These are phyloP conservation scores for Dryas alaskensis DNA, from an alignment of 306 rosid genomes.

Conservation along the genomic window DNA sequence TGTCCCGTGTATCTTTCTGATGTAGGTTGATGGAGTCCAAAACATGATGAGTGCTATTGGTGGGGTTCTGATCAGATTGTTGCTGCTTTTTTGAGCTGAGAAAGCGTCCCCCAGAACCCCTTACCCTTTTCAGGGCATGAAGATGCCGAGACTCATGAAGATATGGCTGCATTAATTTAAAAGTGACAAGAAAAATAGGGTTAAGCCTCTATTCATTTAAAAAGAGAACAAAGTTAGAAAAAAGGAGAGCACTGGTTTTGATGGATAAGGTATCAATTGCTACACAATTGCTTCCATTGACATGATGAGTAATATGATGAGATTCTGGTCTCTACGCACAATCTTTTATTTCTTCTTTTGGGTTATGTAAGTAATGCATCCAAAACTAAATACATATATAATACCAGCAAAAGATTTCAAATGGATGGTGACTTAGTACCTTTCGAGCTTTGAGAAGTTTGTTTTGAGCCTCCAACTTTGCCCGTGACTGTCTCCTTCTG, in stretches of 20 bases:
- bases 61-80: slow-evolving; percentile 18
- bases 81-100: slow-evolving; percentile 65
- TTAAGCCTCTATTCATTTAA: not conserved
- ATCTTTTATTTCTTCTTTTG: too few relatives aligned
- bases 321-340: too few relatives aligned
- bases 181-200: slow-evolving; percentile 7
- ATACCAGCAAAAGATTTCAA: not conserved
- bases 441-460: slow-evolving; percentile 67
- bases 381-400: not conserved
- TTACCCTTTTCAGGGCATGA: slow-evolving; percentile 76
- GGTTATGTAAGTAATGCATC: not conserved
- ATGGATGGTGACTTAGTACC: slow-evolving; percentile 31
- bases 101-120: slow-evolving; percentile 93
- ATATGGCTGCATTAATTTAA: slow-evolving; percentile 66
- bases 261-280: slow-evolving; percentile 2
- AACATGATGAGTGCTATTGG: slow-evolving; percentile 19
- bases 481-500: slow-evolving; percentile 85
- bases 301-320: not conserved
- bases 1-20: slow-evolving; percentile 33
- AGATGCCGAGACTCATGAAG: slow-evolving; percentile 91
- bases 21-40: slow-evolving; percentile 11
- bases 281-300: not conserved
- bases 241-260: not conserved
- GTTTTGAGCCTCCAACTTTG: slow-evolving; percentile 83
- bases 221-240: not conserved